Base-by-base conservation (phyloP, 75 land plant species). In the Cupressus sempervirens region DNA sequence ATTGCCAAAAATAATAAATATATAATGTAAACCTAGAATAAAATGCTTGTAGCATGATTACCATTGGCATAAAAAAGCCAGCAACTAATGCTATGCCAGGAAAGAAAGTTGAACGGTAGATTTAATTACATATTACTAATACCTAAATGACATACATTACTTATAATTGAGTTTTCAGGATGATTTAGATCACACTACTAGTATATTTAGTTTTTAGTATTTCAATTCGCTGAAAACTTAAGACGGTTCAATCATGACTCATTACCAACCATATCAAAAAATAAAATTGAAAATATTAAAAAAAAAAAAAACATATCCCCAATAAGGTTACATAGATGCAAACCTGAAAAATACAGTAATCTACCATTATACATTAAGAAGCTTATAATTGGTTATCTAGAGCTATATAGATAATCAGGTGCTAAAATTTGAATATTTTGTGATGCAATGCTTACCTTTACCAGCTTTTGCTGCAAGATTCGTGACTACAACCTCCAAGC, bases 401-500 rank as follows among this genome's bases (percentile, higher is more conserved):
- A 56, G 34, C 35, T n/a, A 53, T n/a, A 75, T 79, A 23, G 26
- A 41, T 11, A 41, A n/a, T 43, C 32, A 2, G 45, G 40, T 45
- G 5, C 9, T 77, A 26, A 23, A 43, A 41, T 77, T 77, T 77
- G 50, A 79, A 79, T 45, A 23, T n/a, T 43, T n/a, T 41, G n/a
- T 9, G 3, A 41, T 30, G 45, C 29, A n/a, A n/a, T 40, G 30
- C 81, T 80, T 92, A 98, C 99, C 99, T 93, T 93, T 98, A 50
- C 99, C 99, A 70, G 97, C 94, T 84, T 90, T 98, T 79, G 98
- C 93, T 86, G 94, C 94, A 65, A 93, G 93, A 82, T 98, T 98
- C 82, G 95, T 90, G 23, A 98, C 93, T 83, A 95, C 93, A 70
- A 98, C 92, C 80, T 98, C 99, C 86, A 98, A 86, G 85, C 86